Evolutionary conservation across 2,329 filamentous ascomycete genomes (phyloP).

Genomic region (Sporothrix variecibatus): DNA sequence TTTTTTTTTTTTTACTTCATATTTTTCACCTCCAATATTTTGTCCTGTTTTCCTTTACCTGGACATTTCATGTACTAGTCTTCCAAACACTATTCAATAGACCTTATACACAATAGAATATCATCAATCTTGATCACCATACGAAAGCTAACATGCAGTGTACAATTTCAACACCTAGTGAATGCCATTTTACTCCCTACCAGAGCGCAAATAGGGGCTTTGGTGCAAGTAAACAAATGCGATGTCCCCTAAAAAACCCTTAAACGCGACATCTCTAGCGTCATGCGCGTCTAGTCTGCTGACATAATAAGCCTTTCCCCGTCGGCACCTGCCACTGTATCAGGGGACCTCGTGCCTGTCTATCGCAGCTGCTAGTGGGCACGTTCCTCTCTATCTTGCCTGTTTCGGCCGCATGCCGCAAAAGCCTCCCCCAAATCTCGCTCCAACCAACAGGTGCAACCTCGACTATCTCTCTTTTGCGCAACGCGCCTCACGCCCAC

Average conservation of each 20-base stretch:
- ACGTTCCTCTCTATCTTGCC: constrained; percentile 17
- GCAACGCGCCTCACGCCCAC: constrained; percentile 6
- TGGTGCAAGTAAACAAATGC: background rate
- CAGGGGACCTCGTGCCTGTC: constrained; percentile 13
- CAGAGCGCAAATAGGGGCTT: background rate
- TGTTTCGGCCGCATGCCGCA: constrained; percentile 18
- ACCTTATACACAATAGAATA: background rate
- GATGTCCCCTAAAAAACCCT: background rate
- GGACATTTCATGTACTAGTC: too few species aligned
- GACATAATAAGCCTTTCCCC: background rate
- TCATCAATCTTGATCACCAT: background rate
- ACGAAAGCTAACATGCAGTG: background rate
- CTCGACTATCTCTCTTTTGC: background rate
- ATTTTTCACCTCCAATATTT: too few species aligned
- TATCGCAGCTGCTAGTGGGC: background rate
- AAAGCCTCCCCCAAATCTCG: background rate
- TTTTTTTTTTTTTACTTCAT: too few species aligned
- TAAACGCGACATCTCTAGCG: background rate
- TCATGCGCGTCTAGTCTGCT: background rate
- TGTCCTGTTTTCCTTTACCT: too few species aligned
- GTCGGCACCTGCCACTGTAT: background rate
- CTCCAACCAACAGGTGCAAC: constrained; percentile 6
- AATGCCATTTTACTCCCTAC: background rate
- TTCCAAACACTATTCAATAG: too few species aligned
- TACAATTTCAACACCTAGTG: background rate